Conservation (phyloP, 2,329 filamentous ascomycete species). For the Dryadomyces quercus-mongolicae region DNA sequence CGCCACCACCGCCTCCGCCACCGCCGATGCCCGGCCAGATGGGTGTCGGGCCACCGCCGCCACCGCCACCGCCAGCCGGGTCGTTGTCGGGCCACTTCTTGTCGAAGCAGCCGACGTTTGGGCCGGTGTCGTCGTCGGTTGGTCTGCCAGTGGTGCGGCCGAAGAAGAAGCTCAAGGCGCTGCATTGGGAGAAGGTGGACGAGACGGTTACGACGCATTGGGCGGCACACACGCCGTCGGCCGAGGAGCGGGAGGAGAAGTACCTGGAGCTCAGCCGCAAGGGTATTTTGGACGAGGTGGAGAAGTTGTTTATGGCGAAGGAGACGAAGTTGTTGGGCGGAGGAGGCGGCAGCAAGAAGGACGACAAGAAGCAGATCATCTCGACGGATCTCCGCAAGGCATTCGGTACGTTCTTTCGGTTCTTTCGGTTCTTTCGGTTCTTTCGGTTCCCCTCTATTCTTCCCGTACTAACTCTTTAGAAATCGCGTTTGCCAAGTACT, state of each 20-base stretch:
- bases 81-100: constrained; percentile 67
- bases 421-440: not conserved
- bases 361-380: constrained; percentile 97
- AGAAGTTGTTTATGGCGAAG: constrained; percentile 94
- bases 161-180: constrained; percentile 98
- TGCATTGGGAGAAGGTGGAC: constrained; percentile 99
- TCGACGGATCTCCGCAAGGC: constrained; percentile 79
- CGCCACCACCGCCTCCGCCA: constrained; percentile 14
- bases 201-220: constrained; percentile 83
- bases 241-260: constrained; percentile 85
- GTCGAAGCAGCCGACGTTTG: constrained; percentile 46
- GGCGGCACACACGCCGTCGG: constrained; percentile 77
- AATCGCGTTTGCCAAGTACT: constrained; percentile 90
- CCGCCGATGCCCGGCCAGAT: constrained; percentile 13
- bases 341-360: constrained; percentile 63
- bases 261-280: constrained; percentile 87
- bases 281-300: constrained; percentile 93
- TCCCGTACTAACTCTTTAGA: constrained; percentile 32
- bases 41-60: constrained; percentile 20
- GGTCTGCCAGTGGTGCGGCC: constrained; percentile 72
- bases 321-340: constrained; percentile 82
- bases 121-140: constrained; percentile 39
- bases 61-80: constrained; percentile 36
- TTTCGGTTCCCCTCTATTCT: not conserved
- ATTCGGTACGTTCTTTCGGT: constrained; percentile 40